Evolutionary conservation across 805 yeast species (phyloP).

Genomic region (Yamadazyma kitorensis): DNA sequence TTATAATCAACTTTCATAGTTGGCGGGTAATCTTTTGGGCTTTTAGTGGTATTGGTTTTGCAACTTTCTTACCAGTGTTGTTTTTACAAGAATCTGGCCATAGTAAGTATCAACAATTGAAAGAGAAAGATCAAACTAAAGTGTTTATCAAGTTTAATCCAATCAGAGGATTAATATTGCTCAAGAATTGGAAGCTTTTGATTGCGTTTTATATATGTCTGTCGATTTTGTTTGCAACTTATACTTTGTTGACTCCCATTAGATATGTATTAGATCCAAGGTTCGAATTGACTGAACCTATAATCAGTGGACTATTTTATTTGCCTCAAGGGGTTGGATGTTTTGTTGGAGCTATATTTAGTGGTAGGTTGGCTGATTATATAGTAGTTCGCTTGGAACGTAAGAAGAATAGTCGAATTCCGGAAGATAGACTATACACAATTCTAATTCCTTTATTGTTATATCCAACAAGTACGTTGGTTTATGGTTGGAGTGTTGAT

Average conservation of each 20-base stretch:
- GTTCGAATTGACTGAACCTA: constrained; percentile 44
- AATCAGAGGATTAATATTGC: constrained; percentile 34
- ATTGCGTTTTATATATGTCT: constrained; percentile 38
- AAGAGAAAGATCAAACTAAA: constrained; percentile 15
- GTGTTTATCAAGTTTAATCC: constrained; percentile 44
- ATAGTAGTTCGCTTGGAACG: constrained; percentile 41
- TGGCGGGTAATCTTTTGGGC: constrained; percentile 55
- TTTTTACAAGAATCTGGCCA: constrained; percentile 48
- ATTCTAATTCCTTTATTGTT: constrained; percentile 32
- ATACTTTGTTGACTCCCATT: constrained; percentile 49
- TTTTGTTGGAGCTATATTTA: constrained; percentile 45
- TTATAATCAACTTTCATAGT: constrained; percentile 44
- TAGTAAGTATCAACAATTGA: constrained; percentile 11
- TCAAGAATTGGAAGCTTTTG: constrained; percentile 38
- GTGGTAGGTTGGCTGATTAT: constrained; percentile 50
- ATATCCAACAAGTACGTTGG: constrained; percentile 40
- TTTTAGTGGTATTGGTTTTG: constrained; percentile 40
- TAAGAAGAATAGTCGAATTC: constrained; percentile 42
- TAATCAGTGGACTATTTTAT: constrained; percentile 49
- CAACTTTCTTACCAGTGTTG: constrained; percentile 29
- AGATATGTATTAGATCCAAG: constrained; percentile 53
- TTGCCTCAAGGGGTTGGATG: constrained; percentile 54
- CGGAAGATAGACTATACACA: constrained; percentile 45
- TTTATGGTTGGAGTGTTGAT: constrained; percentile 53
- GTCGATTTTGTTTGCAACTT: constrained; percentile 47